Base-by-base conservation (phyloP, 2,329 filamentous ascomycete species). In the Pseudocercospora pini-densiflorae region DNA sequence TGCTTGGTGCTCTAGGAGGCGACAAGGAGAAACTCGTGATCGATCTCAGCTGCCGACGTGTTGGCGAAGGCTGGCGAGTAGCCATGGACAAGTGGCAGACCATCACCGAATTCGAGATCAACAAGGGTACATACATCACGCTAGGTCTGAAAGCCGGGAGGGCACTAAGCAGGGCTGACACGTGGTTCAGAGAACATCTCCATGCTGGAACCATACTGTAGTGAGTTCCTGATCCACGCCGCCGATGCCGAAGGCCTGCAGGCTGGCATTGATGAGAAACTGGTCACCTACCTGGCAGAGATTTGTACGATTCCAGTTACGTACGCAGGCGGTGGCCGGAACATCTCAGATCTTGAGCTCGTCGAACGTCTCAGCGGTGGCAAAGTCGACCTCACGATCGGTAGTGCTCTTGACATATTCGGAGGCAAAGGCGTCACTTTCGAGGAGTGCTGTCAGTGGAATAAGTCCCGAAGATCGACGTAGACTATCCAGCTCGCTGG, bases 71-170 rank as follows among this genome's bases (percentile, higher is more conserved):
- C 45, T 99, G 95, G 95, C 93, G 92, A 75, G 95, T 99, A n/a
- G 94, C 95, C 63, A 99, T 97, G 90, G 92, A 99, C 80, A 97
- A 97, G 79, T 99, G 95, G 95, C 95, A 98, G 84, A 97, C 93
- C 1, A 90, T 98, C 63, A 98, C 95, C 1, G 92, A 97, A 75
- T 97, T 97, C 89, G 93, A 97, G 77, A 89, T 99, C 70, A 94
- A 90, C 70, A 84, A 92, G 85, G 92, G 94, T 94, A 49, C 53
- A 55, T 40, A 21, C 43, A 16, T 45, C 27, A 24, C 63, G 63
- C 60, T 31, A 51, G 45, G 24, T 40, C 24, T 51, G 33, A 33
- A 21, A 27, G 64, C 64, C 60, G 60, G 60, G 63, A 36, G 19
- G 54, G 61, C 58, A 63, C 58, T 65, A 63, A 27, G 65, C 61